Percentiles rank a stretch among this genome's conserved stretches.
Evolutionary conservation across 2,329 filamentous ascomycete species (phyloP).

Genomic region (Acrocalymma vagum): DNA sequence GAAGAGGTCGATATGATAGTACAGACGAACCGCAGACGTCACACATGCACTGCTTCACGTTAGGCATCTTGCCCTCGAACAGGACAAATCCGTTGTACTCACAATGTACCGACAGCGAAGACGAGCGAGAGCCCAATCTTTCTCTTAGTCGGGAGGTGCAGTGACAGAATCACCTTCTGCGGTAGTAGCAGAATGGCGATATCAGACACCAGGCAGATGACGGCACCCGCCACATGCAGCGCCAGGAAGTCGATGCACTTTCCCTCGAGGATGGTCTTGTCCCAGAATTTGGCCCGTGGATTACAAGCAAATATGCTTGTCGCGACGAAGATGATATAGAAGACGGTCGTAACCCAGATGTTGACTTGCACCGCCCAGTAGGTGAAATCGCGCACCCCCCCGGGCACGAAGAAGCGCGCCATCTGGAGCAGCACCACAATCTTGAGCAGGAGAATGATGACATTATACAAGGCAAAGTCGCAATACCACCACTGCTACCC

Average conservation of each 20-base stretch:
- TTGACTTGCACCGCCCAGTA: background rate
- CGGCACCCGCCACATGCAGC: background rate
- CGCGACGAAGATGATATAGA: background rate
- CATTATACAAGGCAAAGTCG: background rate
- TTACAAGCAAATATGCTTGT: constrained; percentile 1
- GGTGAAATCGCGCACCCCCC: constrained; percentile 1
- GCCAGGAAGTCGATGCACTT: constrained; percentile 3
- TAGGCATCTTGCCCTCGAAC: too few relatives aligned
- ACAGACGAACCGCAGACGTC: constrained; percentile 2
- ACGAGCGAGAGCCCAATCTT: constrained; percentile 1
- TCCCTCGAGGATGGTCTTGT: constrained; percentile 1
- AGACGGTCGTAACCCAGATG: constrained; percentile 2
- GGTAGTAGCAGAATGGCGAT: constrained; percentile 3
- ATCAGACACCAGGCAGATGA: constrained; percentile 3
- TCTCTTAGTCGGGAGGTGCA: background rate
- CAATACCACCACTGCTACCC: background rate
- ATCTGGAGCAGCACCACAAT: constrained; percentile 4
- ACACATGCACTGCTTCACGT: background rate
- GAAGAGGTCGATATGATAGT: constrained; percentile 1
- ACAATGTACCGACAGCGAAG: constrained; percentile 7
- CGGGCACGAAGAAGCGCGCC: constrained; percentile 3
- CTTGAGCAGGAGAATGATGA: constrained; percentile 3
- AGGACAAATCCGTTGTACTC: too few relatives aligned
- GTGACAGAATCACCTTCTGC: constrained; percentile 6
- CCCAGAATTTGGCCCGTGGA: constrained; percentile 5